Evolutionary conservation across 257 asterid species (phyloP).

Genomic region (Nicotiana knightiana): DNA sequence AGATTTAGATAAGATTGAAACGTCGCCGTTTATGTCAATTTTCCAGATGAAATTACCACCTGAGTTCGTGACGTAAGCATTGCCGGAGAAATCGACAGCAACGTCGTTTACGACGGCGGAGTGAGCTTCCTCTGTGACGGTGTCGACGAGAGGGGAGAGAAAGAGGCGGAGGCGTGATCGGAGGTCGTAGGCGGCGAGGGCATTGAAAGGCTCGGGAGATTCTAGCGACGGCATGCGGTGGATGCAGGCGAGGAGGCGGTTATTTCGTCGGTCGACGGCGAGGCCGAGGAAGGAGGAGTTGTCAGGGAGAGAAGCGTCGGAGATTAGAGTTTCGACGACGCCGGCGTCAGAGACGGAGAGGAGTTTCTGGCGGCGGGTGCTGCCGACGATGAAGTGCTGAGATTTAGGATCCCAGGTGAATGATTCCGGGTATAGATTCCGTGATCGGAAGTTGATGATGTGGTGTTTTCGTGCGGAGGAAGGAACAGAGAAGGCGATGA

Average conservation of each 20-base stretch:
- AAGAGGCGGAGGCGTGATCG: slow-evolving; percentile 37
- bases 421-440: slow-evolving; percentile 59
- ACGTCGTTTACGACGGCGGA: slow-evolving; percentile 46
- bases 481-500: slow-evolving; percentile 17
- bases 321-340: slow-evolving; percentile 46
- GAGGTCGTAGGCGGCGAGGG: slow-evolving; percentile 56
- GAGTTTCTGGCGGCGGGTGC: slow-evolving; percentile 46
- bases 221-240: slow-evolving; percentile 22
- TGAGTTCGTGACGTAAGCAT: slow-evolving; percentile 71
- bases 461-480: slow-evolving; percentile 35
- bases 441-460: slow-evolving; percentile 58
- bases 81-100: slow-evolving; percentile 56
- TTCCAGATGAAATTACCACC: slow-evolving; percentile 54
- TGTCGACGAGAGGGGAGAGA: slow-evolving; percentile 37
- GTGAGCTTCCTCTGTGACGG: slow-evolving; percentile 21
- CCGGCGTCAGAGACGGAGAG: slow-evolving; percentile 81
- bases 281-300: slow-evolving; percentile 52
- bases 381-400: slow-evolving; percentile 71
- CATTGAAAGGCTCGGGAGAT: slow-evolving; percentile 37
- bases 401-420: slow-evolving; percentile 65
- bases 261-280: slow-evolving; percentile 49
- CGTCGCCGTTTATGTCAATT: slow-evolving; percentile 47
- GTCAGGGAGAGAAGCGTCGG: slow-evolving; percentile 43
- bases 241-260: slow-evolving; percentile 68
- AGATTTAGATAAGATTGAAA: slow-evolving; percentile 47